Conservation (phyloP, 495 filamentous ascomycete genomes). For the Gamarada debralockiae region DNA sequence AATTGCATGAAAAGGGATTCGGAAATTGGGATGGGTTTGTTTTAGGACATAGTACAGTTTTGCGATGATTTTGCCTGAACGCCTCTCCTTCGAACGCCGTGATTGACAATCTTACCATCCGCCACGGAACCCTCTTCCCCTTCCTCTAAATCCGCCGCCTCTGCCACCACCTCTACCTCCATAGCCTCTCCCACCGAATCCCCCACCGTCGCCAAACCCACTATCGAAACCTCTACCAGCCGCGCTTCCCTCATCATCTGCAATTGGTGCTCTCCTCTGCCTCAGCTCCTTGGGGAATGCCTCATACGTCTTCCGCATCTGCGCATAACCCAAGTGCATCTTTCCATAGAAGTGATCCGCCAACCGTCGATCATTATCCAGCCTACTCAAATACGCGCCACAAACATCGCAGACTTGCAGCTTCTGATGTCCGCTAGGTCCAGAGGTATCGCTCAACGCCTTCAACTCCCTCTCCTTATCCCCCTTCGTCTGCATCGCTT, state of each 20-base stretch:
- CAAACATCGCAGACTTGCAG: slow-evolving; percentile 98
- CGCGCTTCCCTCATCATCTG: slow-evolving; percentile 45
- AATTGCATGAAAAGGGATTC: neutral
- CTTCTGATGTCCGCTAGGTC: slow-evolving; percentile 93
- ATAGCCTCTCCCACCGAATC: slow-evolving; percentile 33
- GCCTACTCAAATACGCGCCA: slow-evolving; percentile 82
- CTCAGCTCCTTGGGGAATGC: slow-evolving; percentile 81
- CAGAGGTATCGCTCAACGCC: slow-evolving; percentile 83
- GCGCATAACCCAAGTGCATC: slow-evolving; percentile 97
- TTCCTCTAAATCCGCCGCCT: slow-evolving; percentile 40
- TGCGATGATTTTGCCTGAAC: neutral
- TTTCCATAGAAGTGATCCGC: slow-evolving; percentile 99
- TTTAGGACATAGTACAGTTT: neutral
- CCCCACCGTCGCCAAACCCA: slow-evolving; percentile 50
- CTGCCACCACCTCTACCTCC: slow-evolving; percentile 45
- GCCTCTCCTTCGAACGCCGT: slow-evolving; percentile 6
- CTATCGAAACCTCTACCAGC: slow-evolving; percentile 47
- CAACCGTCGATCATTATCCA: slow-evolving; percentile 90
- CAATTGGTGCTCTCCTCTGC: slow-evolving; percentile 54
- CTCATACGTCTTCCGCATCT: slow-evolving; percentile 92
- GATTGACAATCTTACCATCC: slow-evolving; percentile 33
- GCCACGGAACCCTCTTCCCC: slow-evolving; percentile 37
- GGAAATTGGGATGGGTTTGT: no score
- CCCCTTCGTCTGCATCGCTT: slow-evolving; percentile 76
- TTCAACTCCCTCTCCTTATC: slow-evolving; percentile 88